Evolutionary conservation across 1,284 basidiomycete genomes (phyloP).

Genomic region (Athelia sp.): DNA sequence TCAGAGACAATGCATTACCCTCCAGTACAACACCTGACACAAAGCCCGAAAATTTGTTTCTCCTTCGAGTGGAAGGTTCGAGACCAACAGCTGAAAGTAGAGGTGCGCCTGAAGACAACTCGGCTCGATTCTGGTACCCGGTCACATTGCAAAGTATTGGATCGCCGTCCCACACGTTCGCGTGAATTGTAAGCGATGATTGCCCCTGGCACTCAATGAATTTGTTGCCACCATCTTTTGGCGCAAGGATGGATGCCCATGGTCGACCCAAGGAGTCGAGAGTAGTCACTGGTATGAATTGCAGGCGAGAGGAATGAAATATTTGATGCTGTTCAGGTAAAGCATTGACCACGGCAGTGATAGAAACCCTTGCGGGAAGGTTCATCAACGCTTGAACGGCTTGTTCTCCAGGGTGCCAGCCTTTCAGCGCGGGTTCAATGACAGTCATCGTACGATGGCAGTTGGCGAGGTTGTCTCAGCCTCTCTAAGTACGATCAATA

Average conservation of each 20-base stretch:
- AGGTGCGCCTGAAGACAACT: slow-evolving; percentile 17
- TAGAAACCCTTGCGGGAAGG: slow-evolving; percentile 23
- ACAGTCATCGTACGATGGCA: not conserved
- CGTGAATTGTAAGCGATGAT: slow-evolving; percentile 36
- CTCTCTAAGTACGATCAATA: not conserved
- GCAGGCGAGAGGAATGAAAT: slow-evolving; percentile 37
- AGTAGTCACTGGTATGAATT: slow-evolving; percentile 41
- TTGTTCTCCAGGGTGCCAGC: slow-evolving; percentile 42
- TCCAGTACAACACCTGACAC: slow-evolving; percentile 27
- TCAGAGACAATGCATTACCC: slow-evolving; percentile 23
- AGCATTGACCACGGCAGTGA: slow-evolving; percentile 25
- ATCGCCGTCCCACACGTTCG: slow-evolving; percentile 50
- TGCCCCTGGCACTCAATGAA: slow-evolving; percentile 39
- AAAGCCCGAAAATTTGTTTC: slow-evolving; percentile 60
- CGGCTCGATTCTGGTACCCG: slow-evolving; percentile 13
- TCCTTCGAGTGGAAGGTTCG: slow-evolving; percentile 48
- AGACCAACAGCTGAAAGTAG: slow-evolving; percentile 59
- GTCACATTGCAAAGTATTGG: slow-evolving; percentile 37
- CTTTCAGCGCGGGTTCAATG: slow-evolving; percentile 18
- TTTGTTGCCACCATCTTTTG: slow-evolving; percentile 28
- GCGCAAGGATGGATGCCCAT: slow-evolving; percentile 43
- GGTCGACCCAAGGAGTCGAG: slow-evolving; percentile 37
- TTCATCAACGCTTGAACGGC: slow-evolving; percentile 28
- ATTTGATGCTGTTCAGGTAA: slow-evolving; percentile 38
- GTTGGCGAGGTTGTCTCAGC: not conserved